These are phyloP conservation scores for Candida manassasensis DNA, from an alignment of 805 yeast species.

Conservation along the genomic window DNA sequence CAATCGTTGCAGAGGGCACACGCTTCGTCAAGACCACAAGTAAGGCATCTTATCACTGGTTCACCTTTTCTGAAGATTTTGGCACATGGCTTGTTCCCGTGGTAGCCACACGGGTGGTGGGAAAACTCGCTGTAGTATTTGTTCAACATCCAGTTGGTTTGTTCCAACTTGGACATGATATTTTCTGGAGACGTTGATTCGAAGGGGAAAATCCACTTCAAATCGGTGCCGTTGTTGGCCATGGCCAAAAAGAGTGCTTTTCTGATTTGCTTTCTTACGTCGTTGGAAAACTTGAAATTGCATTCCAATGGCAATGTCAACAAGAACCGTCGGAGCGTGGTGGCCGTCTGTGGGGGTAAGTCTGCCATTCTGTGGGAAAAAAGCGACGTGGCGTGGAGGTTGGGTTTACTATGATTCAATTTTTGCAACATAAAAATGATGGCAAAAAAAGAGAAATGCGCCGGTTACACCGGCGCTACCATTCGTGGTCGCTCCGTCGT, in stretches of 20 bases:
- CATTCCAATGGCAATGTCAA: slow-evolving; percentile 27
- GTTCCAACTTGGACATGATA: slow-evolving; percentile 14
- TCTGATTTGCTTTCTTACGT: slow-evolving; percentile 23
- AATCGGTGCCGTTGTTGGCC: slow-evolving; percentile 27
- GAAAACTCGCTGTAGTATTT: slow-evolving; percentile 20
- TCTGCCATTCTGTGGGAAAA: neutral
- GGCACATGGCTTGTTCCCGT: slow-evolving; percentile 69
- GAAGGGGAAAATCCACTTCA: slow-evolving; percentile 34
- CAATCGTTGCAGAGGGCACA: slow-evolving; percentile 81
- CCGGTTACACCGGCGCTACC: no score
- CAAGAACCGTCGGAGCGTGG: slow-evolving; percentile 18
- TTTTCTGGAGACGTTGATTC: slow-evolving; percentile 3
- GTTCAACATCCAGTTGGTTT: slow-evolving; percentile 29
- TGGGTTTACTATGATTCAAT: no score
- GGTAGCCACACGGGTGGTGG: slow-evolving; percentile 23
- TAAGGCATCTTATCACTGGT: slow-evolving; percentile 71
- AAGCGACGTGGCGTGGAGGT: no score
- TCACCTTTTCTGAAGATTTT: slow-evolving; percentile 71
- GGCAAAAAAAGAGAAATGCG: no score
- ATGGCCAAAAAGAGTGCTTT: slow-evolving; percentile 27
- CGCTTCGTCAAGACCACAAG: slow-evolving; percentile 77
- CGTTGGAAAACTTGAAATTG: slow-evolving; percentile 22
- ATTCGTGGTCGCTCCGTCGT: no score
- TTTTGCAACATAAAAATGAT: no score
- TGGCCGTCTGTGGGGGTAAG: neutral